A percentile compares a stretch with the other conserved stretches of the same genome.
phyloP scores from a whole-genome alignment of 2,329 filamentous ascomycete species.

The Emergomyces pasteurianus region DNA sequence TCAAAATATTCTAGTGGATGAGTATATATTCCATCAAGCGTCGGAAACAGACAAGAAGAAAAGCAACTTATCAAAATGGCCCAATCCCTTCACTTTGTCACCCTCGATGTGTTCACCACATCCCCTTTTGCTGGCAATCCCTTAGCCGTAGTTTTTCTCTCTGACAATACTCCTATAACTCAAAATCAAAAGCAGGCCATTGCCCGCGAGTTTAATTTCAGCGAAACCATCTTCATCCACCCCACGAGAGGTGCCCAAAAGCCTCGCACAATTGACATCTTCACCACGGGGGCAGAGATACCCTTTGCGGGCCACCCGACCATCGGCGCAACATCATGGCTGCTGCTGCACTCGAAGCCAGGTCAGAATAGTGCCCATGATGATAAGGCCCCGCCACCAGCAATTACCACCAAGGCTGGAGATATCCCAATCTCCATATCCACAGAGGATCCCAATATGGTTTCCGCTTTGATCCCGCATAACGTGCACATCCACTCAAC shows the following conservation, averaged over 20 bases:
- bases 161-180: conserved; percentile 27
- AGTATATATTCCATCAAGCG: not conserved
- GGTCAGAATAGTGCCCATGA: conserved; percentile 2
- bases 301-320: conserved; percentile 54
- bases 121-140: conserved; percentile 43
- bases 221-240: conserved; percentile 53
- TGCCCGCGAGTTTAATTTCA: conserved; percentile 52
- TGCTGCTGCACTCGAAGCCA: conserved; percentile 17
- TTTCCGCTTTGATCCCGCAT: conserved; percentile 55
- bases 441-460: conserved; percentile 25
- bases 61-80: conserved; percentile 12
- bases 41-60: not conserved
- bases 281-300: conserved; percentile 43
- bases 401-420: conserved; percentile 31
- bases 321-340: conserved; percentile 45
- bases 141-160: conserved; percentile 47
- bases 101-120: conserved; percentile 34
- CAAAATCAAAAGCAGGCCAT: conserved; percentile 47
- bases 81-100: conserved; percentile 20
- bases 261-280: conserved; percentile 45
- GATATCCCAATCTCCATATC: conserved; percentile 30
- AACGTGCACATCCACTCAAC: conserved; percentile 49
- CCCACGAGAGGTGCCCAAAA: conserved; percentile 42
- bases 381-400: conserved; percentile 5
- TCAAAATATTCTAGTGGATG: not conserved